A percentile compares a stretch with the other conserved stretches of the same genome.
Evolutionary conservation across 768 basidiomycete species (phyloP).

Genomic region (Hemileccinum impolitum): DNA sequence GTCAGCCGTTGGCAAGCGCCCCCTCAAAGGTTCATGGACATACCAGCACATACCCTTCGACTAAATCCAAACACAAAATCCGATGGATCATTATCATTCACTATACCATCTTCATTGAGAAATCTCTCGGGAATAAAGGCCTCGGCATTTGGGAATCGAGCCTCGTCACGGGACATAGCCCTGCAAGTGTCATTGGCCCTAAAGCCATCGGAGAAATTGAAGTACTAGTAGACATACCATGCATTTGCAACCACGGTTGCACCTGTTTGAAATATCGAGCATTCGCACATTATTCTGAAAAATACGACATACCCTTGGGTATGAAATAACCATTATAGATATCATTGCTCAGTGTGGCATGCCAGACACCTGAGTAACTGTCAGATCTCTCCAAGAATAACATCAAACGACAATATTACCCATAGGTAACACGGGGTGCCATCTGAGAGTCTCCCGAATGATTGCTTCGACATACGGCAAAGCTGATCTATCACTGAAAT

Average conservation of each 20-base stretch:
- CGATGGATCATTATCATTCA: conserved; percentile 4
- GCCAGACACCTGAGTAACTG: background rate
- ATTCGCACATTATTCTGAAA: background rate
- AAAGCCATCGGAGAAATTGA: too few relatives aligned
- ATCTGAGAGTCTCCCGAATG: background rate
- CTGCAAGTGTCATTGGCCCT: background rate
- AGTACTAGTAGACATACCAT: conserved; percentile 4
- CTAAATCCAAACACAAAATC: conserved; percentile 15
- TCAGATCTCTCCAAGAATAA: background rate
- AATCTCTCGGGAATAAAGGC: conserved; percentile 8
- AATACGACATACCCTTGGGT: conserved; percentile 18
- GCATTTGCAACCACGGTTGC: conserved; percentile 11
- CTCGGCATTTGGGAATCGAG: conserved; percentile 9
- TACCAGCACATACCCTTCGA: conserved; percentile 5
- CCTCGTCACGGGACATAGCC: conserved; percentile 11
- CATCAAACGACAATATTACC: background rate
- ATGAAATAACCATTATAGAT: conserved; percentile 30
- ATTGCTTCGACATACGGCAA: conserved; percentile 3
- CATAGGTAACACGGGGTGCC: background rate
- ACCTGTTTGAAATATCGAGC: background rate
- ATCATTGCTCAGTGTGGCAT: conserved; percentile 24
- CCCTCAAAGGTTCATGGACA: background rate
- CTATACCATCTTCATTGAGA: conserved; percentile 4
- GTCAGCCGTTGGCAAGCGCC: background rate
- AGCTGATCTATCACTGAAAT: background rate